These are phyloP conservation scores for Polychytrium aggregatum DNA, from an alignment of 192 early-diverging fungal species.

Conservation along the genomic window DNA sequence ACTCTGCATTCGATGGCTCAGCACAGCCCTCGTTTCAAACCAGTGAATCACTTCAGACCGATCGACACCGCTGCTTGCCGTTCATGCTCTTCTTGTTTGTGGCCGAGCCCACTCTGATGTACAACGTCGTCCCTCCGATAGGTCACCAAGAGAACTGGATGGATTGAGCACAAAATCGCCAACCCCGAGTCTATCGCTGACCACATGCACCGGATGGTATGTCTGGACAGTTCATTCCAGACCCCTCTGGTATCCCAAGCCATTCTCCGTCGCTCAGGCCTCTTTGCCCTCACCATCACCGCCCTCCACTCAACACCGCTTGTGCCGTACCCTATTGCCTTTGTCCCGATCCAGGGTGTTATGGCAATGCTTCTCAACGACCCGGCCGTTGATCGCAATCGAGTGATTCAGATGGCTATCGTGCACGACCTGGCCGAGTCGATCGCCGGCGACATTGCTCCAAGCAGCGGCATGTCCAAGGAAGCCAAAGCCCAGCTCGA, in stretches of 20 bases:
- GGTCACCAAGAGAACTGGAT: slow-evolving; percentile 87
- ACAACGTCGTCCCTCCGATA: slow-evolving; percentile 9
- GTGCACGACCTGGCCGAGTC: slow-evolving; percentile 89
- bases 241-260: no score
- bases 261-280: no score
- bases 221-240: no score
- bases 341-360: slow-evolving; percentile 28
- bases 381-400: slow-evolving; percentile 12
- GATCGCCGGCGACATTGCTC: slow-evolving; percentile 83
- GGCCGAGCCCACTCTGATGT: no score
- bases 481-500: slow-evolving; percentile 68
- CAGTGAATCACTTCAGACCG: no score
- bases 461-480: slow-evolving; percentile 62
- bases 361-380: slow-evolving; percentile 80
- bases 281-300: slow-evolving; percentile 2
- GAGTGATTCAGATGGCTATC: slow-evolving; percentile 67
- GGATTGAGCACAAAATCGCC: slow-evolving; percentile 62
- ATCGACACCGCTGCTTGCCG: no score
- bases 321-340: background rate
- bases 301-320: no score
- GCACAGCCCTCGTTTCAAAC: no score
- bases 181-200: slow-evolving; percentile 80
- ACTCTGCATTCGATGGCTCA: no score
- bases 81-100: no score
- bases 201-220: slow-evolving; percentile 89